A percentile compares a stretch with the other conserved stretches of the same genome.
Evolutionary conservation across 1,284 basidiomycete genomes (phyloP).

Genomic region (Microbotryomycetes sp.): DNA sequence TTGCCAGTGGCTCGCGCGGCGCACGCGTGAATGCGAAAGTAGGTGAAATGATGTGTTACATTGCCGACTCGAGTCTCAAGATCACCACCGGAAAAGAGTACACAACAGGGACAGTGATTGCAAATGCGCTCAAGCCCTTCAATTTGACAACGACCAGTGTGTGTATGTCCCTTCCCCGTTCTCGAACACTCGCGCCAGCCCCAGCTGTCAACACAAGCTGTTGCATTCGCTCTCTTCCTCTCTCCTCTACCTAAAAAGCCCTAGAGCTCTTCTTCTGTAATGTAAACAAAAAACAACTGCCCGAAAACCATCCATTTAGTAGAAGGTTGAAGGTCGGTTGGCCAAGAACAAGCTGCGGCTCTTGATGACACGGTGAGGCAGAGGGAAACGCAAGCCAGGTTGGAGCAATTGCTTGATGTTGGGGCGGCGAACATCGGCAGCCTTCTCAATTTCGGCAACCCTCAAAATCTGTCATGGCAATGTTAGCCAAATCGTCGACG

Average conservation of each 20-base stretch:
- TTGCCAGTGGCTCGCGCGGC: too few species aligned
- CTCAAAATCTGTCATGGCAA: slow-evolving; percentile 64
- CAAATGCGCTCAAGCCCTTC: neutral
- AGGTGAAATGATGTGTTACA: neutral
- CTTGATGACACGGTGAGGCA: slow-evolving; percentile 70
- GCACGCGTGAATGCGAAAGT: neutral
- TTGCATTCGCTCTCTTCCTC: neutral
- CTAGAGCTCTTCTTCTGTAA: neutral
- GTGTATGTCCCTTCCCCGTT: neutral
- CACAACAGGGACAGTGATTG: neutral
- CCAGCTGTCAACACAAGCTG: neutral
- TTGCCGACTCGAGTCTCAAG: neutral
- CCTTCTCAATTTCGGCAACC: slow-evolving; percentile 88
- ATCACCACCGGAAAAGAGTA: neutral
- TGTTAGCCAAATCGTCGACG: neutral
- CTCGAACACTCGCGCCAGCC: neutral
- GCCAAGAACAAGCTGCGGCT: slow-evolving; percentile 45
- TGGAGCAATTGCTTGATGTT: slow-evolving; percentile 73
- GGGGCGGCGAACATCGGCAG: slow-evolving; percentile 69
- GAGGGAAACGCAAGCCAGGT: slow-evolving; percentile 93
- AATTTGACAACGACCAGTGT: neutral
- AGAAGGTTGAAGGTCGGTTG: slow-evolving; percentile 47
- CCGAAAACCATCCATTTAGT: slow-evolving; percentile 26
- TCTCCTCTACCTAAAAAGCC: neutral
- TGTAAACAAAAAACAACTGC: neutral